A percentile compares a stretch with the other conserved stretches of the same genome.
Evolutionary conservation across 148 eudicot genomes (phyloP).

Genomic region (Fagopyrum esculentum): DNA sequence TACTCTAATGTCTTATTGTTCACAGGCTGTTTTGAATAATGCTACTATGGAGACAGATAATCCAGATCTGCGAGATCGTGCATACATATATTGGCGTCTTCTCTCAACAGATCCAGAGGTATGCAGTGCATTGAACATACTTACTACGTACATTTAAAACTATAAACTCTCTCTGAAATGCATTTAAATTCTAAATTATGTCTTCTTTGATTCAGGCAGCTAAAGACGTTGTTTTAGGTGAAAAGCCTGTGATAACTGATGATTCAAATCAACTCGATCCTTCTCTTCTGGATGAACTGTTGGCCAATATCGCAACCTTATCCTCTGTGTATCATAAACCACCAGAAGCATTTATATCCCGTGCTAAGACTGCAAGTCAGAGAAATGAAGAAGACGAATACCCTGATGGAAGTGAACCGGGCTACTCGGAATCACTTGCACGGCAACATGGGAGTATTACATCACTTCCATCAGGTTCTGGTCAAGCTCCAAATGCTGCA

Average conservation of each 20-base stretch:
- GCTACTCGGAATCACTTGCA: constrained; percentile 62
- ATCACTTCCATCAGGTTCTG: constrained; percentile 67
- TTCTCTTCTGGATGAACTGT: constrained; percentile 95
- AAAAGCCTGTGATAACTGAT: constrained; percentile 95
- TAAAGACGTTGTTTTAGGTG: constrained; percentile 95
- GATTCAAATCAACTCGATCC: constrained; percentile 92
- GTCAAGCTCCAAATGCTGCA: constrained; percentile 10
- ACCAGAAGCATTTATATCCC: constrained; percentile 88
- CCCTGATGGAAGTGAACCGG: constrained; percentile 73
- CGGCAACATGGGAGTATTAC: constrained; percentile 34
- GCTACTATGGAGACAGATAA: constrained; percentile 97
- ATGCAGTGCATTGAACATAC: constrained; percentile 4
- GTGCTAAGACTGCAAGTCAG: constrained; percentile 62
- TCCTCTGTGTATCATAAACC: constrained; percentile 98
- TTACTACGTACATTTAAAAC: neutral
- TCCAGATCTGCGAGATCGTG: constrained; percentile 96
- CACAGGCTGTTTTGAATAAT: constrained; percentile 90
- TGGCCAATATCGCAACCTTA: constrained; percentile 88
- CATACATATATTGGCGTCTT: constrained; percentile 97
- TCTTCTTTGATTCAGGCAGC: constrained; percentile 55
- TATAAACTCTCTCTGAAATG: neutral
- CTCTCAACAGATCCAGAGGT: constrained; percentile 99
- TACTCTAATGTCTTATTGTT: constrained; percentile 14
- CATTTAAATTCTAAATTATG: neutral
- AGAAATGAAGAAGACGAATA: constrained; percentile 87